A percentile compares a stretch with the other conserved stretches of the same genome.
These are phyloP conservation scores for Sordaria brevicollis DNA, from an alignment of 495 filamentous ascomycete genomes.

Conservation along the genomic window DNA sequence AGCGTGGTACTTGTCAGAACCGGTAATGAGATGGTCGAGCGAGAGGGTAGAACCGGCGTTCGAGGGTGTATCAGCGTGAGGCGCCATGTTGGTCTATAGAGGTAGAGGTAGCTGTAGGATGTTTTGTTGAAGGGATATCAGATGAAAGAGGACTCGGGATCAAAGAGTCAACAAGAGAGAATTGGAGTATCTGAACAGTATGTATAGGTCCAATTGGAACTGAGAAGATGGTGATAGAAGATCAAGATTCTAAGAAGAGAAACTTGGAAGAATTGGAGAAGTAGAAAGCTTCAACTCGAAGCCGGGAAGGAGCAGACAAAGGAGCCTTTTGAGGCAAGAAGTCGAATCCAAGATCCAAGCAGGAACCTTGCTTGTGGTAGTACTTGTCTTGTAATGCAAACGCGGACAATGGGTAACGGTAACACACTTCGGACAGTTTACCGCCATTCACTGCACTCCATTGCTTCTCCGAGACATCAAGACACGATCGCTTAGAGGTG, in stretches of 20 bases:
- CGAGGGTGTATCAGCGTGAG: conserved; percentile 37
- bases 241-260: background rate
- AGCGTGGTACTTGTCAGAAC: conserved; percentile 59
- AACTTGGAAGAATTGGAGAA: background rate
- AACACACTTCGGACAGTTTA: background rate
- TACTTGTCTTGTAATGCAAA: background rate
- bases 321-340: background rate
- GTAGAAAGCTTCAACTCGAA: background rate
- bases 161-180: background rate
- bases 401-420: background rate
- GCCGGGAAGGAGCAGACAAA: background rate
- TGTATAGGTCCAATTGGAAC: background rate
- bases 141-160: background rate
- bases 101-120: background rate
- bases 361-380: background rate
- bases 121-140: background rate
- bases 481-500: background rate
- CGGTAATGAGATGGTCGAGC: conserved; percentile 20
- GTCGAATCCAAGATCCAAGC: no score
- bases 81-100: conserved; percentile 37
- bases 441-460: background rate
- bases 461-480: no score
- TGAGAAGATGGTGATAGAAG: background rate
- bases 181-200: background rate
- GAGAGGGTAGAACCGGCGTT: conserved; percentile 11